These are phyloP conservation scores for Gonapodya prolifera DNA, from an alignment of 192 early-diverging fungal genomes.

Conservation along the genomic window DNA sequence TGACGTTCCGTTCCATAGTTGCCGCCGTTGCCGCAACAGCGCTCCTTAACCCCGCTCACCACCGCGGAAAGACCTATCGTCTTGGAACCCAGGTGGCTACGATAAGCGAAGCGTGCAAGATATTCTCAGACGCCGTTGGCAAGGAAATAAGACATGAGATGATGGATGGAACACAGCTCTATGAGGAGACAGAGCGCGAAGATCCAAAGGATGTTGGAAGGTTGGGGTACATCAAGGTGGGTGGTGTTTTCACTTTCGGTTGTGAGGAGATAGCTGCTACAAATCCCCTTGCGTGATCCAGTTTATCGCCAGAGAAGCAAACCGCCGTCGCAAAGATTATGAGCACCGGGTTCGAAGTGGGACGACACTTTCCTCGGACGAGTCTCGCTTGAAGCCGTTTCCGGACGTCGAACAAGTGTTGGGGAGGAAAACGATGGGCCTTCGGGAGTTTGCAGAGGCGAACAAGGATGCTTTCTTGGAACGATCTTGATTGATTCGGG, in stretches of 20 bases:
- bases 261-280: background rate
- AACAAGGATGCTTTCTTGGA: background rate
- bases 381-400: background rate
- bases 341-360: background rate
- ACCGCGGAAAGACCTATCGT: background rate
- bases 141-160: background rate
- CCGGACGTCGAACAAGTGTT: background rate
- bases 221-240: background rate
- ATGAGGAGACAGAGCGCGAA: background rate
- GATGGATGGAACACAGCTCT: background rate
- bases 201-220: background rate
- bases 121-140: background rate
- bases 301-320: background rate
- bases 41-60: background rate
- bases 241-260: background rate
- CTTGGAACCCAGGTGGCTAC: slow-evolving; percentile 2
- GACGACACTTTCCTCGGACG: background rate
- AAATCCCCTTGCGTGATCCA: background rate
- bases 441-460: background rate
- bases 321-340: background rate
- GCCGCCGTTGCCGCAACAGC: background rate
- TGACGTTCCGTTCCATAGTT: background rate
- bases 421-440: background rate
- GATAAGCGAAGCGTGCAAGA: background rate
- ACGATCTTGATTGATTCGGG: background rate